Evolutionary conservation across 1,139 yeast genomes (phyloP).

Genomic region (Yamadazyma siamensis): DNA sequence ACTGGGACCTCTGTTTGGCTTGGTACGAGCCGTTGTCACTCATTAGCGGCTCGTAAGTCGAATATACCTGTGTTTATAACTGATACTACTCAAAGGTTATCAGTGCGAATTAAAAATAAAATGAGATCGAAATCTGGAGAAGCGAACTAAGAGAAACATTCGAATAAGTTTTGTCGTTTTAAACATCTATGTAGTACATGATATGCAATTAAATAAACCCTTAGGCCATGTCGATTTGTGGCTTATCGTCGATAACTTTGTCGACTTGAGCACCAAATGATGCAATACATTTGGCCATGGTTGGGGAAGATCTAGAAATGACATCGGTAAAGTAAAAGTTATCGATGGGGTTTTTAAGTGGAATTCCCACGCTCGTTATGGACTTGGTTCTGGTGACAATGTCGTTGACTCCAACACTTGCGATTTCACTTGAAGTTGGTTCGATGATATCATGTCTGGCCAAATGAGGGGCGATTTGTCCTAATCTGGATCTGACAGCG

Average conservation of each 20-base stretch:
- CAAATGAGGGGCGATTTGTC: conserved; percentile 79
- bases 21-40: too few relatives aligned
- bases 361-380: conserved; percentile 43
- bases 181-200: too few relatives aligned
- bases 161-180: too few relatives aligned
- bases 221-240: conserved; percentile 30
- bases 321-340: conserved; percentile 89
- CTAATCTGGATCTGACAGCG: conserved; percentile 67
- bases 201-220: too few relatives aligned
- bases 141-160: too few relatives aligned
- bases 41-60: too few relatives aligned
- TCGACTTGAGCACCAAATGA: conserved; percentile 66
- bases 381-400: conserved; percentile 37
- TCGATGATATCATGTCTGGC: conserved; percentile 75
- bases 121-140: too few relatives aligned
- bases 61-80: too few relatives aligned
- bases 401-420: conserved; percentile 55
- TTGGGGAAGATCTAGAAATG: conserved; percentile 82
- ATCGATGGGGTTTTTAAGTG: conserved; percentile 66
- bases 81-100: too few relatives aligned
- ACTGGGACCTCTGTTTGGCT: too few relatives aligned
- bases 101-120: too few relatives aligned
- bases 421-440: conserved; percentile 58
- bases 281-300: conserved; percentile 82
- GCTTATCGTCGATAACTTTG: conserved; percentile 51